A percentile compares a stretch with the other conserved stretches of the same genome.
phyloP scores from a whole-genome alignment of 257 asterid species.

The Solanum neorickii region DNA sequence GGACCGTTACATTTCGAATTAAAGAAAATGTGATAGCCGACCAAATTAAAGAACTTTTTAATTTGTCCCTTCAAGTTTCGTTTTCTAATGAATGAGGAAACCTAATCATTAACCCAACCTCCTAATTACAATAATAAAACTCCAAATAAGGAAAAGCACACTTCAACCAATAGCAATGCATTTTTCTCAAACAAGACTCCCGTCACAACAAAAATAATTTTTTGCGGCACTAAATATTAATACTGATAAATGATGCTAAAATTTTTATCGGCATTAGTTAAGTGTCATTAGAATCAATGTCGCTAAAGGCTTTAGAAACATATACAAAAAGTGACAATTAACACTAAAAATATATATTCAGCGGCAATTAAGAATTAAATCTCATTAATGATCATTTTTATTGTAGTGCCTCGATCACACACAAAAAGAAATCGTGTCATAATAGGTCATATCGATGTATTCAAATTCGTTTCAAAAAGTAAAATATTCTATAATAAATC shows the following conservation, averaged over 20 bases:
- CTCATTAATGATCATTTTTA: rapidly evolving
- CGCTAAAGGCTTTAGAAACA: too few species aligned
- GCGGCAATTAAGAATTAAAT: too few species aligned
- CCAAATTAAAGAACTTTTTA: background rate
- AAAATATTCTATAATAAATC: background rate
- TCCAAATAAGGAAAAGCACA: background rate
- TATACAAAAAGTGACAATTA: too few species aligned
- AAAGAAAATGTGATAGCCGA: slow-evolving; percentile 2
- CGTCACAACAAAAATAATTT: rapidly evolving
- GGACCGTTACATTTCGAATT: background rate
- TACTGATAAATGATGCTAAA: too few species aligned
- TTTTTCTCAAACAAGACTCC: background rate
- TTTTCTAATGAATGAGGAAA: slow-evolving; percentile 24
- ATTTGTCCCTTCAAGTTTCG: background rate
- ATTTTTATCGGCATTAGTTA: too few species aligned
- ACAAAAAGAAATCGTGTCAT: background rate
- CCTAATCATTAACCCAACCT: slow-evolving; percentile 31
- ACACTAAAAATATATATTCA: too few species aligned
- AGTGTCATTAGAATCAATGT: too few species aligned
- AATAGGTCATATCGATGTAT: background rate
- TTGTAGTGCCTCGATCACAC: too few species aligned
- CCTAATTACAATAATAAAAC: background rate
- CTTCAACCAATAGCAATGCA: background rate
- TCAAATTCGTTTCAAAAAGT: background rate
- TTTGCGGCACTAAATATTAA: too few species aligned